phyloP scores from a whole-genome alignment of 176 grass and related monocot genomes.

The Phragmites australis region DNA sequence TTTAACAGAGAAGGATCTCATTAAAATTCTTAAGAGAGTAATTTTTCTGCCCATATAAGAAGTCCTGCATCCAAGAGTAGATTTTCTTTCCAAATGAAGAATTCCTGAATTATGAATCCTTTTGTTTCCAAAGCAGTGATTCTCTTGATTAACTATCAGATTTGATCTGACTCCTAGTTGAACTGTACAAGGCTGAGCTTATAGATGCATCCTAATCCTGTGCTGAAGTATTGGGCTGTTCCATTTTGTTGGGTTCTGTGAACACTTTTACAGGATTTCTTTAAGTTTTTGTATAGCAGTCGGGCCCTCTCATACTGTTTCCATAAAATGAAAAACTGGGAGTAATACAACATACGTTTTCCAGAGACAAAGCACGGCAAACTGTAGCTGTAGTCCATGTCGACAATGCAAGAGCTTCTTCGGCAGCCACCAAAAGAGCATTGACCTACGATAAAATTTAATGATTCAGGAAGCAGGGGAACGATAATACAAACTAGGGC shows the following conservation, averaged over 20 bases:
- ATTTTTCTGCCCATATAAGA: not conserved
- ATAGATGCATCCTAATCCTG: not conserved
- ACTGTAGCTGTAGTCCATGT: constrained; percentile 85
- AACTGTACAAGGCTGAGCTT: not conserved
- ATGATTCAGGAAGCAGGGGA: constrained; percentile 32
- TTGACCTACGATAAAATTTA: constrained; percentile 60
- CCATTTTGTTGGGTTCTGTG: not conserved
- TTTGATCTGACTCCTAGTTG: not conserved
- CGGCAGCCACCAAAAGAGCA: constrained; percentile 65
- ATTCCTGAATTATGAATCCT: not conserved
- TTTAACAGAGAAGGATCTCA: too few species aligned
- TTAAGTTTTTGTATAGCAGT: not conserved
- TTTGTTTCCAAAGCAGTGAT: not conserved
- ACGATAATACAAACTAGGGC: constrained; percentile 1
- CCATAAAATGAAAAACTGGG: not conserved
- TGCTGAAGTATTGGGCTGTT: not conserved
- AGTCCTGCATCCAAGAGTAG: not conserved
- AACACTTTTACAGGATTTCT: constrained; percentile 4
- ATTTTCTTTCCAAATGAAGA: not conserved
- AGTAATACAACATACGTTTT: constrained; percentile 65
- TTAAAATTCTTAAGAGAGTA: too few species aligned
- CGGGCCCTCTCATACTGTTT: not conserved
- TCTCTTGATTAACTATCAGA: not conserved
- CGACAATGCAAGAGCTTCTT: constrained; percentile 89
- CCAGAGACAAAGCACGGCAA: constrained; percentile 83